phyloP scores from a whole-genome alignment of 148 eudicot genomes.

The Camellia granthamiana region DNA sequence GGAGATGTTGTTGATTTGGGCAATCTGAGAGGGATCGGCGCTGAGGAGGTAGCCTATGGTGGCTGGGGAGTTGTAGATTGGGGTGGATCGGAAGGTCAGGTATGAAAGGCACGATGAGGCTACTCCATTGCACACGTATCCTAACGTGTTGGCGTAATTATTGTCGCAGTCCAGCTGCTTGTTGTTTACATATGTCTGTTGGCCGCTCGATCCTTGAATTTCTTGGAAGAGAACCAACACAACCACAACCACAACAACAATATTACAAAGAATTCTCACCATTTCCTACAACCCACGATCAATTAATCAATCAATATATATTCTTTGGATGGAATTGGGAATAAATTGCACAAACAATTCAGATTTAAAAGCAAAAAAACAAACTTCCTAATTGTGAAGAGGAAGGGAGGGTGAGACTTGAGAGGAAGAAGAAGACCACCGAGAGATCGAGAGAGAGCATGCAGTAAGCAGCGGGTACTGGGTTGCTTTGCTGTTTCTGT shows the following conservation, averaged over 20 bases:
- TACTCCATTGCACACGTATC: conserved; percentile 53
- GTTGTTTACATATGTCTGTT: conserved; percentile 65
- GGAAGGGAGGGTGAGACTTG: too few relatives aligned
- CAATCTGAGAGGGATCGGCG: conserved; percentile 33
- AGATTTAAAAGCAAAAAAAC: too few relatives aligned
- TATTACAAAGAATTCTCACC: too few relatives aligned
- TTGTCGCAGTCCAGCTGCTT: conserved; percentile 45
- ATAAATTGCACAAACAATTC: too few relatives aligned
- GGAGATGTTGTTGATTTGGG: conserved; percentile 41
- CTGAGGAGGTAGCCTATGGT: conserved; percentile 50
- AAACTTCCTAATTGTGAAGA: too few relatives aligned
- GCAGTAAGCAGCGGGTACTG: too few relatives aligned
- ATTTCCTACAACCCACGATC: too few relatives aligned
- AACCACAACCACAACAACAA: not conserved
- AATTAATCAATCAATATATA: too few relatives aligned
- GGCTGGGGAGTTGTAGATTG: conserved; percentile 38
- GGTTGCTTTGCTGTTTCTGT: too few relatives aligned
- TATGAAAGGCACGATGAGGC: conserved; percentile 46
- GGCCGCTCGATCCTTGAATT: conserved; percentile 12
- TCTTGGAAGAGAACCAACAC: not conserved
- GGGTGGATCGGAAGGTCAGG: conserved; percentile 59
- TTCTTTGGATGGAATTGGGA: too few relatives aligned
- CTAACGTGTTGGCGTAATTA: conserved; percentile 38
- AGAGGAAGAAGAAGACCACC: too few relatives aligned
- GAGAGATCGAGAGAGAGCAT: too few relatives aligned